Base-by-base conservation (phyloP, 2,329 filamentous ascomycete genomes). In the Cryphonectria parasitica region DNA sequence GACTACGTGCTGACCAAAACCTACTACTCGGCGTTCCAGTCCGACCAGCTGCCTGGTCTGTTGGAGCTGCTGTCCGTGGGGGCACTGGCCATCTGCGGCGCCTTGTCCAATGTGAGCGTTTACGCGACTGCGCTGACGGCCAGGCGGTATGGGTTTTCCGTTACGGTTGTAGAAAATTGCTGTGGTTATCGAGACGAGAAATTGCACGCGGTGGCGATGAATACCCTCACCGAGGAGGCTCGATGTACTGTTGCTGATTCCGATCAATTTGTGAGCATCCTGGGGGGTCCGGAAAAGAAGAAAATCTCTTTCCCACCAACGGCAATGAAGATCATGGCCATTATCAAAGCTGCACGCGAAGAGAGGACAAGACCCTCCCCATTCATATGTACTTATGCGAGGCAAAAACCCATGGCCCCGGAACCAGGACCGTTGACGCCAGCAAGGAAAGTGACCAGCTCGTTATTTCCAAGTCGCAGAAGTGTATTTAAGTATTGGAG, bases 71-170 rank as follows among this genome's bases (percentile, higher is more conserved):
- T 90, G 73, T 90, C 98, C 74, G 89, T 97, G 71, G 97, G 94
- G 2, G 92, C 98, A 76, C 84, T 99, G 15, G 98, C 92, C 80
- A 88, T 98, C 34, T 97, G 93, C 77, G 96, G 96, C 31, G 91
- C 92, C 61, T 86, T 97, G 64, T 93, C 91, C 58, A 98, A 98
- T 76, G 84, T 97, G 43, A 95, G 94, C 43, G 90, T 98, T 62
- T 94, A 96, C 78, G 95, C 96, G 10, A 98, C 95, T 0, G 94
- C 94, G 4, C 86, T 97, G 73, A 96, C 98, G 77, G 96, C 95
- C 15, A 95, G 93, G 1, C 89, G 92, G 28, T 92, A 98, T 79
- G 96, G 95, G 4, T 90, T 97, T 76, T 85, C 89, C 22, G 93
- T 98, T 76, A 96, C 92, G 5, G 83, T 98, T 19, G 84, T 98